Conservation (phyloP, 768 basidiomycete genomes). For the Lyophyllum atratum region DNA sequence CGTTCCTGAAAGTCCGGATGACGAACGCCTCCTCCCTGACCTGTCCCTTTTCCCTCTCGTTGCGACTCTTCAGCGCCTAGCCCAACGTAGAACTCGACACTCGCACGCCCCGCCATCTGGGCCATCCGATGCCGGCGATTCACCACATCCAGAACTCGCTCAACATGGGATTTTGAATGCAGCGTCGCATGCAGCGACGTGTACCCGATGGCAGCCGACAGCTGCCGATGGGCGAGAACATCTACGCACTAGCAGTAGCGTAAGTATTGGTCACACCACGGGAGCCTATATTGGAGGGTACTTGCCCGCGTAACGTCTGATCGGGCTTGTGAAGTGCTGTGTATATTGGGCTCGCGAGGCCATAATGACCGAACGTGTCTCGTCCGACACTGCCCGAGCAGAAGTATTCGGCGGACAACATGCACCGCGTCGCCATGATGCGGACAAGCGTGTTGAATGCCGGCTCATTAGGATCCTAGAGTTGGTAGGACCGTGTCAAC, state of each 20-base stretch:
- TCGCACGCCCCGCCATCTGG: slow-evolving; percentile 95
- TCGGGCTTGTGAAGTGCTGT: slow-evolving; percentile 99
- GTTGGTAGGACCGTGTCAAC: not conserved
- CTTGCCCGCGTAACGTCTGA: slow-evolving; percentile 90
- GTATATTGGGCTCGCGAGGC: slow-evolving; percentile 95
- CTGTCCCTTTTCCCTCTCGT: slow-evolving; percentile 42
- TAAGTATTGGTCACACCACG: not conserved
- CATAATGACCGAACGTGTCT: slow-evolving; percentile 96
- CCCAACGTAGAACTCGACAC: slow-evolving; percentile 97
- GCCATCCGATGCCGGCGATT: slow-evolving; percentile 95
- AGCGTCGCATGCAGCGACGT: slow-evolving; percentile 82
- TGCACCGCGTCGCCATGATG: slow-evolving; percentile 98
- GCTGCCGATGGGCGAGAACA: slow-evolving; percentile 91
- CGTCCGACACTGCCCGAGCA: slow-evolving; percentile 91
- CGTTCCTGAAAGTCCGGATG: slow-evolving; percentile 92
- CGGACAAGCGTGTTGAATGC: slow-evolving; percentile 97
- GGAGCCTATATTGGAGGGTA: not conserved
- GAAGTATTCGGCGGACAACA: slow-evolving; percentile 98
- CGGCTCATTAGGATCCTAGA: slow-evolving; percentile 77
- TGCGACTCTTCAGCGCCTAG: slow-evolving; percentile 80
- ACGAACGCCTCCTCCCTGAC: slow-evolving; percentile 88
- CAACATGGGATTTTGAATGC: slow-evolving; percentile 87
- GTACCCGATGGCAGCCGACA: slow-evolving; percentile 87
- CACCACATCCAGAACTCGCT: slow-evolving; percentile 81
- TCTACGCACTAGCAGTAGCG: slow-evolving; percentile 45